These are phyloP conservation scores for Hirsutella thompsonii DNA, from an alignment of 2,329 filamentous ascomycete species.

Conservation along the genomic window DNA sequence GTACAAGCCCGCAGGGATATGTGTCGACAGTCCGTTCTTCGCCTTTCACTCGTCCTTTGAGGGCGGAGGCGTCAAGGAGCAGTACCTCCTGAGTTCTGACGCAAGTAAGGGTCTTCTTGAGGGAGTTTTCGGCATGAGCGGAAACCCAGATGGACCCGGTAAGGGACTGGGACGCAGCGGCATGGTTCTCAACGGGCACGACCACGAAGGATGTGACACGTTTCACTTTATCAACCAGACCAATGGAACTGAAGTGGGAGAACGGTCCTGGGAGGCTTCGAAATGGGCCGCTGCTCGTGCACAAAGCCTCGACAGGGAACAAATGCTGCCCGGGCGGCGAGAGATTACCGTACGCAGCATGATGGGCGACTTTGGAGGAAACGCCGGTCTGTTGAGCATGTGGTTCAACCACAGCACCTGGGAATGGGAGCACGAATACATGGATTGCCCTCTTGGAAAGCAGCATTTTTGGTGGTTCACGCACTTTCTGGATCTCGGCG, in stretches of 20 bases:
- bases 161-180: slow-evolving; percentile 57
- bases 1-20: slow-evolving; percentile 70
- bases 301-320: slow-evolving; percentile 25
- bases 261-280: slow-evolving; percentile 36
- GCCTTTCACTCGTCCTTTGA: slow-evolving; percentile 57
- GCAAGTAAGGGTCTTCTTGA: slow-evolving; percentile 67
- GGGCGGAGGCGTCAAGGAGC: slow-evolving; percentile 67
- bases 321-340: slow-evolving; percentile 50
- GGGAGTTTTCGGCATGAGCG: slow-evolving; percentile 69
- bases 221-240: slow-evolving; percentile 68
- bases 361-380: slow-evolving; percentile 95
- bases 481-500: slow-evolving; percentile 56
- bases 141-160: slow-evolving; percentile 42
- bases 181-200: slow-evolving; percentile 82
- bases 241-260: slow-evolving; percentile 21
- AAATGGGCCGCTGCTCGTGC: slow-evolving; percentile 32
- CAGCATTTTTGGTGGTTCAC: slow-evolving; percentile 94
- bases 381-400: slow-evolving; percentile 73
- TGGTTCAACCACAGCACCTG: slow-evolving; percentile 69
- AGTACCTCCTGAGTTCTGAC: slow-evolving; percentile 73
- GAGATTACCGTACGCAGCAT: slow-evolving; percentile 94
- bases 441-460: slow-evolving; percentile 63
- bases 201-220: slow-evolving; percentile 88
- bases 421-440: slow-evolving; percentile 76
- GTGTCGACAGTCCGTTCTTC: slow-evolving; percentile 75